Conservation (phyloP, 2,329 filamentous ascomycete species). For the Colletotrichum camelliae region DNA sequence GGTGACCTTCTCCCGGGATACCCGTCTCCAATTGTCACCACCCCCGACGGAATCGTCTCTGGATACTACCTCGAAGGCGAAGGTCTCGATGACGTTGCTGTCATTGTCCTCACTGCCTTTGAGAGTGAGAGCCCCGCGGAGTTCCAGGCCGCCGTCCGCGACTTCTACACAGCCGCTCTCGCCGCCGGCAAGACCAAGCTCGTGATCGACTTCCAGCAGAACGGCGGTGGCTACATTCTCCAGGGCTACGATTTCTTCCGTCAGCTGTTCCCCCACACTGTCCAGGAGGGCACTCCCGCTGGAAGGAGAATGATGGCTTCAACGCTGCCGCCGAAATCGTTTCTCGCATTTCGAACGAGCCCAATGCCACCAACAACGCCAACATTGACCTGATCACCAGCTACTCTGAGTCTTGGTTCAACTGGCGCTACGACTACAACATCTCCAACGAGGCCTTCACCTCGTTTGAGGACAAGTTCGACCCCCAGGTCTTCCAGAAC, state of each 20-base stretch:
- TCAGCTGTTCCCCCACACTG: conserved; percentile 51
- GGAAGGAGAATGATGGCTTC: conserved; percentile 46
- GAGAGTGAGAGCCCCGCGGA: conserved; percentile 29
- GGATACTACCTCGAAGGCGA: conserved; percentile 40
- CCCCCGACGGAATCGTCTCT: conserved; percentile 27
- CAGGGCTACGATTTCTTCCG: conserved; percentile 65
- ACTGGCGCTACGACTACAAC: conserved; percentile 56
- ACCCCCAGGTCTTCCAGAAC: conserved; percentile 43
- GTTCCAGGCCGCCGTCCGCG: conserved; percentile 38
- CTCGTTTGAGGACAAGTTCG: conserved; percentile 52
- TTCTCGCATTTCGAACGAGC: conserved; percentile 46
- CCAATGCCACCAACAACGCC: conserved; percentile 49
- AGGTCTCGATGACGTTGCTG: conserved; percentile 37
- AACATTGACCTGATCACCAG: conserved; percentile 34
- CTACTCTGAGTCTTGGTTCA: conserved; percentile 56
- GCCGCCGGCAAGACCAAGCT: conserved; percentile 63
- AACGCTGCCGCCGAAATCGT: conserved; percentile 48
- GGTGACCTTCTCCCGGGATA: conserved; percentile 23
- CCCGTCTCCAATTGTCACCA: conserved; percentile 32
- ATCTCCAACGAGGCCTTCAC: conserved; percentile 54
- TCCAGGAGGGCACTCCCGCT: conserved; percentile 40
- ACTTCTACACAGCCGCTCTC: conserved; percentile 37
- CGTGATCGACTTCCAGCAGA: conserved; percentile 62
- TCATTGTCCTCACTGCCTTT: conserved; percentile 32
- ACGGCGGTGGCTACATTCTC: conserved; percentile 63